Conservation (phyloP, 2,329 filamentous ascomycete genomes). For the Colletotrichum salicis region DNA sequence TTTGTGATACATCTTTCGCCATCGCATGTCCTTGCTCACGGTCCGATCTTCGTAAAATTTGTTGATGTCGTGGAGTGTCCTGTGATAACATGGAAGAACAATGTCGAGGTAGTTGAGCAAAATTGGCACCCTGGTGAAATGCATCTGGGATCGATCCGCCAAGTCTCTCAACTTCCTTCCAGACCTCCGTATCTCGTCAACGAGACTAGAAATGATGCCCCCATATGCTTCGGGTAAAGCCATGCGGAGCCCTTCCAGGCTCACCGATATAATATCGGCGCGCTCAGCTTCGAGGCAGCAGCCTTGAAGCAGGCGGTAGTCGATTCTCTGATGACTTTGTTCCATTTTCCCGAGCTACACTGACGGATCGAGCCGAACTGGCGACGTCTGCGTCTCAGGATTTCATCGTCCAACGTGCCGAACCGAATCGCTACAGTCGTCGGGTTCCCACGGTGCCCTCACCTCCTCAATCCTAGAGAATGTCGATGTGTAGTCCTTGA, state of each 20-base stretch:
- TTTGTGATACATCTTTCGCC: conserved; percentile 68
- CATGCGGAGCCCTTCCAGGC: conserved; percentile 61
- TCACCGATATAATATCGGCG: conserved; percentile 58
- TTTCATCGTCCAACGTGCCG: neutral
- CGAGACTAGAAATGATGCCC: conserved; percentile 58
- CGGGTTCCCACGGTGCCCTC: neutral
- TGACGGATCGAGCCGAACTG: conserved; percentile 3
- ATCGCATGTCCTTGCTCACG: conserved; percentile 59
- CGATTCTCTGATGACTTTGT: conserved; percentile 39
- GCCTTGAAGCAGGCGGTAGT: conserved; percentile 57
- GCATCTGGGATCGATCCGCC: conserved; percentile 63
- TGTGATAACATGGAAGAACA: conserved; percentile 65
- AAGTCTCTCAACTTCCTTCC: conserved; percentile 62
- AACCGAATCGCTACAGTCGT: neutral
- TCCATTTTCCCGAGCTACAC: conserved; percentile 31
- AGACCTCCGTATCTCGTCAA: conserved; percentile 58
- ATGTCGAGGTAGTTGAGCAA: conserved; percentile 67
- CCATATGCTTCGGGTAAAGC: conserved; percentile 56
- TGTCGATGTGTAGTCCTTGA: neutral
- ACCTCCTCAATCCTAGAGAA: neutral
- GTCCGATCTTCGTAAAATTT: conserved; percentile 61
- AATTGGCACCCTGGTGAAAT: conserved; percentile 60
- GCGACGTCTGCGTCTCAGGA: conserved; percentile 10
- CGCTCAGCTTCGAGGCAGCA: conserved; percentile 66
- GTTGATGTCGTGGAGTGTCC: conserved; percentile 64